Evolutionary conservation across 139 green algal species (phyloP), one percentile per base, ranked within the genome.

Genomic region (Picochlorum sp.): DNA sequence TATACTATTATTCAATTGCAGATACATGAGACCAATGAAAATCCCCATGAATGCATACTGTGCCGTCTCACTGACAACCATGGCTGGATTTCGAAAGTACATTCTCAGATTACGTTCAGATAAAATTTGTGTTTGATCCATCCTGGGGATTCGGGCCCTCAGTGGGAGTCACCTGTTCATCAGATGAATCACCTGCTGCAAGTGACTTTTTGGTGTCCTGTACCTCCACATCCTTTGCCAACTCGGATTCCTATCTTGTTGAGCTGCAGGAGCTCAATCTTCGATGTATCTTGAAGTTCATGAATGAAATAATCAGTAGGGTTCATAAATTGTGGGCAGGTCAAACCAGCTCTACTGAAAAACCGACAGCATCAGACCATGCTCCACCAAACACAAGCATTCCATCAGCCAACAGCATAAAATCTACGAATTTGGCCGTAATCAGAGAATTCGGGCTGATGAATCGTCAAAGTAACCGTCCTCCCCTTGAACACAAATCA

Each of bases 401-500:
- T 9, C 85, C 85, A 6, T 44, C 30, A 3, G 80, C 71, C 49
- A 92, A 77, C 69, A 92, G 79, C 74, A 88, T 71, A 61, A 87
- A 81, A 74, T 90, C 80, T 52, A 91, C 84, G 66, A 90, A 91
- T 45, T 72, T 52, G 49, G 79, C 67, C 1, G 75, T 84, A 72
- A 92, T 88, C 61, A 83, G 58, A 9, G 50, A 72, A 69, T 83
- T 85, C 60, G 83, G 83, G 85, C 63, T 89, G 83, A 70, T 90
- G 84, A 55, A 90, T 90, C 63, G 81, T 89, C 65, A 67, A 70
- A 49, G 79, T 52, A 60, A 86, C 79, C 16, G 82, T 90, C 49
- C 76, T 70, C 3, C 63, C 49, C 64, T 45, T 3, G 82, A 72
- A 16, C 21, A 30, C 54, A 90, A 72, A 32, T 45, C 57, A 21